A percentile compares a stretch with the other conserved stretches of the same genome.
Conservation (phyloP, 2,329 filamentous ascomycete genomes). For the Botrytis medusae region DNA sequence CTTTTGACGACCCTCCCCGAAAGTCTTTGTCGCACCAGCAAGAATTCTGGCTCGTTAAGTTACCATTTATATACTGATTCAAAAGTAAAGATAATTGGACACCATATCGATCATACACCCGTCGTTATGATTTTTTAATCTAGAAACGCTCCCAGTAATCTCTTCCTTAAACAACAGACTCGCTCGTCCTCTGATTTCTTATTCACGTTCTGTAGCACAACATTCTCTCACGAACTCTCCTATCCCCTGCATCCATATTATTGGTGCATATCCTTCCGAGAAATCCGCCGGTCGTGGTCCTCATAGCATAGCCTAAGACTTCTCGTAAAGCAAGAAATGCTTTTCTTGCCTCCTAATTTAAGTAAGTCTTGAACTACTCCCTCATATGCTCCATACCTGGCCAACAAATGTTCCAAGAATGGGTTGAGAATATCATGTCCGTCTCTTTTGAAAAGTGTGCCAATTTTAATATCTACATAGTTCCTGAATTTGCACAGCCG, state of each 20-base stretch:
- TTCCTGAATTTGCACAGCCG: too few relatives aligned
- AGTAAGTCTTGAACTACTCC: neutral
- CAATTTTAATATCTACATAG: neutral
- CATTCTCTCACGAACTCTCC: too few relatives aligned
- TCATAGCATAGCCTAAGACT: fast-evolving
- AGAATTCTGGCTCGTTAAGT: too few relatives aligned
- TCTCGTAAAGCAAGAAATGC: neutral
- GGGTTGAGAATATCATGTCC: neutral
- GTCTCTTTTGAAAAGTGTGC: neutral
- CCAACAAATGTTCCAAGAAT: too few relatives aligned
- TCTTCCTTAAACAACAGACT: neutral
- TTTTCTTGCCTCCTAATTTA: neutral
- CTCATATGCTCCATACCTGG: fast-evolving
- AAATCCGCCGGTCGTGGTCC: too few relatives aligned
- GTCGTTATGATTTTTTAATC: too few relatives aligned
- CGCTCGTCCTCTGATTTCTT: neutral
- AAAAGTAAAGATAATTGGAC: too few relatives aligned
- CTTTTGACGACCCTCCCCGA: fast-evolving
- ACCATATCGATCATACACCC: too few relatives aligned
- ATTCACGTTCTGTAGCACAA: neutral
- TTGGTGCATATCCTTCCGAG: too few relatives aligned
- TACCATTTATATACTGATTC: too few relatives aligned
- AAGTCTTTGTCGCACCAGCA: neutral
- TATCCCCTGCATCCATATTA: too few relatives aligned
- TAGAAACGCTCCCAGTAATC: neutral